A percentile compares a stretch with the other conserved stretches of the same genome.
phyloP scores from a whole-genome alignment of 176 grass and related monocot species.

The Microstegium vimineum region DNA sequence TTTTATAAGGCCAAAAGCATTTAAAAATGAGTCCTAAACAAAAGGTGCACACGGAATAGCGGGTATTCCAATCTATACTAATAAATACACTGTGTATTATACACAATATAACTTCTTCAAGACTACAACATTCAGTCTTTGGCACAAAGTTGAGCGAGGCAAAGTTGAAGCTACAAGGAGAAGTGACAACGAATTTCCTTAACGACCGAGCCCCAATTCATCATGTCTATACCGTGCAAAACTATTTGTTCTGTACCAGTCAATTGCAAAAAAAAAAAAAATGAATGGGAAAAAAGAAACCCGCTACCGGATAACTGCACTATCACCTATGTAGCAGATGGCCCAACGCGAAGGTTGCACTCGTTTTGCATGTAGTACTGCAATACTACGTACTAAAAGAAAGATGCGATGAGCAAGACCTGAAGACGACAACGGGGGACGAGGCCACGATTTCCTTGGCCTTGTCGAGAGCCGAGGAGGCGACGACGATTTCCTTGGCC shows the following conservation, averaged over 20 bases:
- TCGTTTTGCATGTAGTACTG: neutral
- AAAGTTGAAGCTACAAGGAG: neutral
- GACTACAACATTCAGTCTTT: neutral
- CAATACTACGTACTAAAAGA: neutral
- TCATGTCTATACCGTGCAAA: neutral
- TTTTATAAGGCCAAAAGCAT: neutral
- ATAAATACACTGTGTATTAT: too few relatives aligned
- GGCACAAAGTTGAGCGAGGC: neutral
- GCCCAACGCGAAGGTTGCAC: neutral
- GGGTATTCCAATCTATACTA: too few relatives aligned
- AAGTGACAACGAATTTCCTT: neutral
- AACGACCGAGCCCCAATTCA: neutral
- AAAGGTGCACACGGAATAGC: too few relatives aligned
- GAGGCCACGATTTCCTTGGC: constrained; percentile 49
- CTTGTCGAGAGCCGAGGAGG: constrained; percentile 63
- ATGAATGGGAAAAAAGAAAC: neutral
- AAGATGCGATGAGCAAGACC: neutral
- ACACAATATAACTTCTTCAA: too few relatives aligned
- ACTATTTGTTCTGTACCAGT: neutral
- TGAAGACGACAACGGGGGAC: constrained; percentile 49
- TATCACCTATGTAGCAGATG: neutral
- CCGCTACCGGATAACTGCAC: neutral
- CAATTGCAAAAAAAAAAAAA: neutral
- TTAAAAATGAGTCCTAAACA: too few relatives aligned
- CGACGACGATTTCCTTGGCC: constrained; percentile 53